These are phyloP conservation scores for Melanopsichium pennsylvanicum DNA, from an alignment of 1,284 basidiomycete genomes.

Conservation along the genomic window DNA sequence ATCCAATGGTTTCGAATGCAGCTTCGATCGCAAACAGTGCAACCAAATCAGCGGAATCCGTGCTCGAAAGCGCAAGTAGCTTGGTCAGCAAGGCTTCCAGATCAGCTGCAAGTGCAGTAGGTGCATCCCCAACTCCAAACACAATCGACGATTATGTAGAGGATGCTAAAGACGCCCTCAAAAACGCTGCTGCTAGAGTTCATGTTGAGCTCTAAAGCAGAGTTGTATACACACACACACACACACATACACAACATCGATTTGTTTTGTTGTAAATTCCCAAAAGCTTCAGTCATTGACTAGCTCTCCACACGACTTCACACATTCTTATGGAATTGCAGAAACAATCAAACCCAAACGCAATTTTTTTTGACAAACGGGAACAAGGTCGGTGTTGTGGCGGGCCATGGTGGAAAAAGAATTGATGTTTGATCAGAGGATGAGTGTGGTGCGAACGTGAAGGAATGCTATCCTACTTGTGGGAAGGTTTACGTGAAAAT, in stretches of 20 bases:
- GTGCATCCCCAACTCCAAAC: conserved; percentile 22
- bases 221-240: too few relatives aligned
- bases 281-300: too few relatives aligned
- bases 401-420: too few relatives aligned
- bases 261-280: too few relatives aligned
- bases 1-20: too few relatives aligned
- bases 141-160: conserved; percentile 29
- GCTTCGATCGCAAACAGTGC: too few relatives aligned
- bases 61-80: background rate
- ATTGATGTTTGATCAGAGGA: background rate
- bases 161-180: conserved; percentile 16
- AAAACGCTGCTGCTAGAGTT: conserved; percentile 3
- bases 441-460: background rate
- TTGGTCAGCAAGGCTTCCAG: conserved; percentile 8
- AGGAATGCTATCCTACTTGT: background rate
- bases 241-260: too few relatives aligned
- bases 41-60: background rate
- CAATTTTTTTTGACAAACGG: too few relatives aligned
- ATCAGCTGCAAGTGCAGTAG: conserved; percentile 5
- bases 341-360: too few relatives aligned
- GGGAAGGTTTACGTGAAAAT: background rate
- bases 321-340: too few relatives aligned
- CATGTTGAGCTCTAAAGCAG: conserved; percentile 27
- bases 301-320: too few relatives aligned
- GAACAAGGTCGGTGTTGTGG: too few relatives aligned